Evolutionary conservation across 2,329 filamentous ascomycete genomes (phyloP).

Genomic region (Talaromyces sp.): DNA sequence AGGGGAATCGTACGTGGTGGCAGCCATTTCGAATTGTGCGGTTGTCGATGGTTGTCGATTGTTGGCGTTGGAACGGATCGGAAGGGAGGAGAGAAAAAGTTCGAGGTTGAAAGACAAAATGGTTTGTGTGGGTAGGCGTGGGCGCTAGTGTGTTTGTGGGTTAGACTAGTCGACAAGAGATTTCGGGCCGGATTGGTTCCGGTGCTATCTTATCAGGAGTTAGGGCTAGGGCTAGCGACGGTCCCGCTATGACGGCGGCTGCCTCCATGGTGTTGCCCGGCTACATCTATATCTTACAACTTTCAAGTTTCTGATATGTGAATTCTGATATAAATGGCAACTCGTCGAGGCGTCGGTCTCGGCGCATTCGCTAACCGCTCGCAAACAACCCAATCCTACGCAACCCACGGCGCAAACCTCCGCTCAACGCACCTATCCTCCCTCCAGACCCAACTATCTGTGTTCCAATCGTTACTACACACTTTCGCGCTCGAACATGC

Average conservation of each 20-base stretch:
- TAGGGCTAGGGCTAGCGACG: conserved; percentile 21
- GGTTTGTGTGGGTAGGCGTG: conserved; percentile 37
- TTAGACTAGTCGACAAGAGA: conserved; percentile 4
- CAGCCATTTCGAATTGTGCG: conserved; percentile 54
- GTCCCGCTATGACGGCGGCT: conserved; percentile 20
- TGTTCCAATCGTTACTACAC: conserved; percentile 92
- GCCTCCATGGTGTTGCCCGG: background rate
- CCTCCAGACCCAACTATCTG: conserved; percentile 86
- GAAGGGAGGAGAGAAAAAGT: conserved; percentile 27
- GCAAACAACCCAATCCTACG: conserved; percentile 83
- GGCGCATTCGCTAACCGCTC: conserved; percentile 84
- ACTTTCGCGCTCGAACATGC: conserved; percentile 94
- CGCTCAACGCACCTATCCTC: conserved; percentile 79
- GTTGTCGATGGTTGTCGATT: conserved; percentile 41
- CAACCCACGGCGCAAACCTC: conserved; percentile 82
- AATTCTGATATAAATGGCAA: conserved; percentile 36
- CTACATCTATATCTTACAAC: background rate
- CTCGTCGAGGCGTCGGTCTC: conserved; percentile 70
- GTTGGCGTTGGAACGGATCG: conserved; percentile 33
- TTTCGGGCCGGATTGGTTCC: conserved; percentile 6
- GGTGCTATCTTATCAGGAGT: conserved; percentile 23
- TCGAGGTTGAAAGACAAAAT: conserved; percentile 27
- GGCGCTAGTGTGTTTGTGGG: conserved; percentile 24
- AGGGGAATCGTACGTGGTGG: conserved; percentile 55
- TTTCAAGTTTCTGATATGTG: background rate